Evolutionary conservation across 2,329 filamentous ascomycete genomes (phyloP).

Genomic region (Alternaria solani): DNA sequence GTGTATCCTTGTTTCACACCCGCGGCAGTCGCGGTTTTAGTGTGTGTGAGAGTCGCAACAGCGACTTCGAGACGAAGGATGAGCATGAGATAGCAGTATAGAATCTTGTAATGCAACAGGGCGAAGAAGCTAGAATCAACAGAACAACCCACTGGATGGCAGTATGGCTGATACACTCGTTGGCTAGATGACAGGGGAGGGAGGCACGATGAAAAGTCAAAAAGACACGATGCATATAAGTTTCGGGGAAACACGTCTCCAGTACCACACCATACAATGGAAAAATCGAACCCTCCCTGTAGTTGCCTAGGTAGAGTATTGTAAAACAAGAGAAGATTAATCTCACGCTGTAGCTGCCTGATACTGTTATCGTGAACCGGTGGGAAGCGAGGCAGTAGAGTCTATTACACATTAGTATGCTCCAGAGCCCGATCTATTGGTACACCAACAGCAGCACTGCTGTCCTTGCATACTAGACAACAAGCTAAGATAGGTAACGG

Average conservation of each 20-base stretch:
- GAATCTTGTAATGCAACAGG: not conserved
- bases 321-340: no score
- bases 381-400: no score
- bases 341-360: no score
- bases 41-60: not conserved
- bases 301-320: no score
- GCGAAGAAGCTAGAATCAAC: not conserved
- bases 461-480: not conserved
- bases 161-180: not conserved
- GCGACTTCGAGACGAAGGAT: not conserved
- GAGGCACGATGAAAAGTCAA: not conserved
- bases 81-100: not conserved
- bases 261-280: no score
- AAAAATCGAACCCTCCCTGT: not conserved
- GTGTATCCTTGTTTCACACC: not conserved
- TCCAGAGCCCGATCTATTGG: no score
- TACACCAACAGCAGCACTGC: not conserved
- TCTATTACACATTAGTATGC: no score
- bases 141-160: not conserved
- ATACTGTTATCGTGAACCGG: no score
- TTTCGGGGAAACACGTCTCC: not conserved
- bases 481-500: not conserved
- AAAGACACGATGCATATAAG: not conserved
- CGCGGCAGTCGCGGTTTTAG: not conserved
- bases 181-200: not conserved